phyloP scores from a whole-genome alignment of 257 asterid species.

The Plantago elongata region DNA sequence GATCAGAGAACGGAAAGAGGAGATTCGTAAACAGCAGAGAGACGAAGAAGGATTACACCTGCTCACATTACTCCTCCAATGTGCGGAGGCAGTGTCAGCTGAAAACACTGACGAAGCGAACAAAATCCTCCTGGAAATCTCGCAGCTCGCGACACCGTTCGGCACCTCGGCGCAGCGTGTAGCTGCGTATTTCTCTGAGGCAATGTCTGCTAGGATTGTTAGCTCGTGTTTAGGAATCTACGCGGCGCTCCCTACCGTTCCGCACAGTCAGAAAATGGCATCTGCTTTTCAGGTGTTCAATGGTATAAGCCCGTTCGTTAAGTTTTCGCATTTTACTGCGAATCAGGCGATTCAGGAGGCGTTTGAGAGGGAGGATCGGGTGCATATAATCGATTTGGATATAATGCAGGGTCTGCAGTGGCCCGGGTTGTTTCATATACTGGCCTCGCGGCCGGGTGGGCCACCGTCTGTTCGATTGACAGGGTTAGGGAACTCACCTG shows the following conservation, averaged over 20 bases:
- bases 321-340: constrained; percentile 94
- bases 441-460: constrained; percentile 88
- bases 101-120: constrained; percentile 85
- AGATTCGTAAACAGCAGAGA: constrained; percentile 48
- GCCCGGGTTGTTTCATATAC: constrained; percentile 92
- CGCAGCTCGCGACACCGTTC: constrained; percentile 84
- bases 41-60: constrained; percentile 88
- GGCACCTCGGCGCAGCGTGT: constrained; percentile 99
- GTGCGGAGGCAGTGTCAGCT: constrained; percentile 84
- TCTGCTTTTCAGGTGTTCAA: constrained; percentile 89
- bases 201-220: constrained; percentile 85
- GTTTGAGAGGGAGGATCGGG: constrained; percentile 83
- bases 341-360: constrained; percentile 98
- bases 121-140: constrained; percentile 67
- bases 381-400: constrained; percentile 92
- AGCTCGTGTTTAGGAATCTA: constrained; percentile 84
- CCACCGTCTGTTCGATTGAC: constrained; percentile 89
- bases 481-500: constrained; percentile 81
- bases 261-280: constrained; percentile 73
- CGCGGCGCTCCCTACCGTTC: constrained; percentile 59
- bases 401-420: constrained; percentile 98
- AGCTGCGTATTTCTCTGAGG: constrained; percentile 96
- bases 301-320: constrained; percentile 89
- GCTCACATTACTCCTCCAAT: constrained; percentile 67
- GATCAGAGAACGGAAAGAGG: constrained; percentile 44